A percentile compares a stretch with the other conserved stretches of the same genome.
These are phyloP conservation scores for Phytophthora crassamura DNA, from an alignment of 352 stramenopile species.

Conservation along the genomic window DNA sequence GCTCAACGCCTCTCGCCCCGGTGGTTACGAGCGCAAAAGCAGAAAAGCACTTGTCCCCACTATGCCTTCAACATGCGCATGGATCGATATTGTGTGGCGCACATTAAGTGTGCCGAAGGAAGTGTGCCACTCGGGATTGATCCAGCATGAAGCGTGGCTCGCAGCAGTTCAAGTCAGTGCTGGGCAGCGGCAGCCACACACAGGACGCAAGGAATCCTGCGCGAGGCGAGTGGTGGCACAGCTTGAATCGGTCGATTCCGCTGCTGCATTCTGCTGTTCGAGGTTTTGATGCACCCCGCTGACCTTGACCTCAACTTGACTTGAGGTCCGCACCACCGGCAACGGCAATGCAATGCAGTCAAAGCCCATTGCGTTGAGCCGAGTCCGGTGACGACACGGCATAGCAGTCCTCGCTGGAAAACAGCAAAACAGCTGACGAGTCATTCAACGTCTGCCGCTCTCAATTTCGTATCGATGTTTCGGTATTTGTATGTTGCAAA, in stretches of 20 bases:
- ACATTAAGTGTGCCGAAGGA: too few relatives aligned
- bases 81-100: too few relatives aligned
- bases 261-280: too few relatives aligned
- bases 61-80: too few relatives aligned
- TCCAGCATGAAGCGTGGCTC: too few relatives aligned
- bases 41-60: too few relatives aligned
- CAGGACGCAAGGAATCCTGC: too few relatives aligned
- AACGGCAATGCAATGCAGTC: background rate
- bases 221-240: too few relatives aligned
- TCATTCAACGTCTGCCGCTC: too few relatives aligned
- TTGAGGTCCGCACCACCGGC: conserved; percentile 2
- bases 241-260: too few relatives aligned
- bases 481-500: conserved; percentile 10
- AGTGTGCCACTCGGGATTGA: too few relatives aligned
- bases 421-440: conserved; percentile 3
- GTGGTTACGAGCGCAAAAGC: conserved; percentile 34
- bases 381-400: conserved; percentile 15
- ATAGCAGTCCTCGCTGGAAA: conserved; percentile 14
- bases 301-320: conserved; percentile 9
- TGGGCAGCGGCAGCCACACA: background rate
- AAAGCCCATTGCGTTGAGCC: conserved; percentile 1
- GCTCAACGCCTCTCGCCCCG: conserved; percentile 10
- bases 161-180: background rate
- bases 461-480: conserved; percentile 5
- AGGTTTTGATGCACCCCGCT: too few relatives aligned